A percentile compares a stretch with the other conserved stretches of the same genome.
Conservation (phyloP, 805 yeast species). For the Monosporozyma unispora region DNA sequence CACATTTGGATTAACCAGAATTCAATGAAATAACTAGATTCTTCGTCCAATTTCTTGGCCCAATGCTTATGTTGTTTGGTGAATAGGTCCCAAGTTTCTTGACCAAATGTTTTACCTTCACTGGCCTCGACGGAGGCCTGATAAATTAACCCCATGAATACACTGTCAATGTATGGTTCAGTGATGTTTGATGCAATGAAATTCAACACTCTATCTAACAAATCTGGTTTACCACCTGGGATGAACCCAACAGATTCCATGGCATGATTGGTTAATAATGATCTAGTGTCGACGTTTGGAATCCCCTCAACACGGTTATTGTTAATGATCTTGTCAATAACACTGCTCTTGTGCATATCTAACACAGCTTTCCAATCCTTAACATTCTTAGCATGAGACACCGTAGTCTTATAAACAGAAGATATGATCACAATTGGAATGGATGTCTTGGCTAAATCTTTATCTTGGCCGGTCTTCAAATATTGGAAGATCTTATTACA, state of each 20-base stretch:
- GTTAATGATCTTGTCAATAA: neutral
- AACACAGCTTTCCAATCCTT: conserved; percentile 53
- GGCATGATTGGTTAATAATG: conserved; percentile 28
- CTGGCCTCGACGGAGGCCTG: conserved; percentile 11
- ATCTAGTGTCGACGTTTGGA: neutral
- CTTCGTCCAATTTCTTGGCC: conserved; percentile 30
- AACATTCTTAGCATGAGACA: conserved; percentile 31
- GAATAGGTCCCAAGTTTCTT: conserved; percentile 50
- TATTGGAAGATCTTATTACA: conserved; percentile 39
- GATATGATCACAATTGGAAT: conserved; percentile 46
- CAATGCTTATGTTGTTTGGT: conserved; percentile 43
- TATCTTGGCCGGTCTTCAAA: conserved; percentile 17
- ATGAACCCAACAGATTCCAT: conserved; percentile 41
- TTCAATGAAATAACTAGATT: neutral
- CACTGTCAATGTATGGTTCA: conserved; percentile 41
- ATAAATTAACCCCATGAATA: conserved; percentile 45
- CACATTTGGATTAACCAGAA: neutral
- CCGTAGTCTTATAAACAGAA: conserved; percentile 36
- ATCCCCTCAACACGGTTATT: neutral
- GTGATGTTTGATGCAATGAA: conserved; percentile 51
- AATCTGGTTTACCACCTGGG: conserved; percentile 27
- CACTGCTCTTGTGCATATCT: conserved; percentile 38
- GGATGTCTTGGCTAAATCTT: conserved; percentile 42
- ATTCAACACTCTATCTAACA: conserved; percentile 46
- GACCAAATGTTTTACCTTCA: conserved; percentile 11